Evolutionary conservation across 768 basidiomycete species (phyloP).

Genomic region (Dacryopinax spathularia): DNA sequence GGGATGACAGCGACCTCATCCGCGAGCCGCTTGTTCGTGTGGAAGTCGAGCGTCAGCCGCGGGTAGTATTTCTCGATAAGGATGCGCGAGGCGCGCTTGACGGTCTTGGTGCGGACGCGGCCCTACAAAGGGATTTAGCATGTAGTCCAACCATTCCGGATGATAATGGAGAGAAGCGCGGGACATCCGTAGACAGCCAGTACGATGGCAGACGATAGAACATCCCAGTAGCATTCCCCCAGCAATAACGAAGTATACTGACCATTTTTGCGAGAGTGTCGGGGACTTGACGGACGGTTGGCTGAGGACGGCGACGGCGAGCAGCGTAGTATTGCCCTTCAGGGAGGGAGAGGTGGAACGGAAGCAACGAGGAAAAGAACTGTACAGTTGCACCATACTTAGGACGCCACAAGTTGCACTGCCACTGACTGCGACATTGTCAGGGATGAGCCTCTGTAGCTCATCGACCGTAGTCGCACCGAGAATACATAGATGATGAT

Average conservation of each 20-base stretch:
- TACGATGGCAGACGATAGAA: background rate
- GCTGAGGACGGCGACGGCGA: background rate
- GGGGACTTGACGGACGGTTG: background rate
- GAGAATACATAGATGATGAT: too few relatives aligned
- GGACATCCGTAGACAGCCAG: background rate
- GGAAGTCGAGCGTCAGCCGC: conserved; percentile 96
- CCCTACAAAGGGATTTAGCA: conserved; percentile 44
- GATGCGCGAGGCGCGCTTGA: conserved; percentile 96
- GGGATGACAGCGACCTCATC: conserved; percentile 95
- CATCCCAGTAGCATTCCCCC: background rate
- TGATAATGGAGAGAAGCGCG: background rate
- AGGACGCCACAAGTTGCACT: too few relatives aligned
- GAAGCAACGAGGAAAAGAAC: too few relatives aligned
- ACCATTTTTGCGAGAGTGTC: background rate
- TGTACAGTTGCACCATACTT: too few relatives aligned
- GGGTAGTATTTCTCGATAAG: conserved; percentile 99
- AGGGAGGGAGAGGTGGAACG: too few relatives aligned
- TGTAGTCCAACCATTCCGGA: background rate
- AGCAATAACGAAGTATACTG: background rate
- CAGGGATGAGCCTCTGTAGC: too few relatives aligned
- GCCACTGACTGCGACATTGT: too few relatives aligned
- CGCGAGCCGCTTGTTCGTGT: conserved; percentile 98
- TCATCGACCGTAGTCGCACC: too few relatives aligned
- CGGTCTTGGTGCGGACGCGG: conserved; percentile 99
- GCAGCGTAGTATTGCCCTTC: too few relatives aligned